Evolutionary conservation across 2,329 filamentous ascomycete genomes (phyloP).

Genomic region (Akanthomyces dipterigenus): DNA sequence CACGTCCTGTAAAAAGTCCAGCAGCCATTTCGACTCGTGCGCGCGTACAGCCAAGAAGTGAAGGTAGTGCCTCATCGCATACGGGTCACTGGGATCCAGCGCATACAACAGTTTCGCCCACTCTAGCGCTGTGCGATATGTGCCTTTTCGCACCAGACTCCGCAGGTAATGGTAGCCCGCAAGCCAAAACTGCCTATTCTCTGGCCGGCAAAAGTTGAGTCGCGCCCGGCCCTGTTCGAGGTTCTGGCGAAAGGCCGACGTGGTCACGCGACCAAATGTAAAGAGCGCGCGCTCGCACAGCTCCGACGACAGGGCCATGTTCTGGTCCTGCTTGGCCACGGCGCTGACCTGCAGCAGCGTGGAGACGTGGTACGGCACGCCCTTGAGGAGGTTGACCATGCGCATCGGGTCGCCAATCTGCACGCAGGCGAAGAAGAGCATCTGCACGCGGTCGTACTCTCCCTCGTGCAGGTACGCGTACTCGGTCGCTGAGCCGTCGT

Average conservation of each 20-base stretch:
- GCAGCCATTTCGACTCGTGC: conserved; percentile 66
- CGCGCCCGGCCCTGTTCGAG: conserved; percentile 72
- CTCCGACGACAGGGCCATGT: conserved; percentile 78
- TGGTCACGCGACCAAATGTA: conserved; percentile 81
- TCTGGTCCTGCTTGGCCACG: conserved; percentile 85
- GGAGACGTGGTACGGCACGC: conserved; percentile 73
- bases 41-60: conserved; percentile 82
- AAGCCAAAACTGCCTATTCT: conserved; percentile 91
- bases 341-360: conserved; percentile 90
- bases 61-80: conserved; percentile 71
- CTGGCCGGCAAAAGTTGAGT: conserved; percentile 71
- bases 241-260: conserved; percentile 72
- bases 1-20: conserved; percentile 55
- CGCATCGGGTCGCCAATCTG: conserved; percentile 76
- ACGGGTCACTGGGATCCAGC: conserved; percentile 72
- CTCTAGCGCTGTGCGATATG: conserved; percentile 85
- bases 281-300: conserved; percentile 88
- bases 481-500: conserved; percentile 51
- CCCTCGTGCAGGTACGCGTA: conserved; percentile 73
- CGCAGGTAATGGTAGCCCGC: conserved; percentile 83
- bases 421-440: conserved; percentile 71
- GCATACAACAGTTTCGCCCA: conserved; percentile 83
- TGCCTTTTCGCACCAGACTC: conserved; percentile 83
- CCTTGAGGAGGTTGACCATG: conserved; percentile 64
- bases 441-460: conserved; percentile 67